Evolutionary conservation across 331 rosid species (phyloP), one percentile per base, ranked within the genome.

Genomic region (Saraca asoca): DNA sequence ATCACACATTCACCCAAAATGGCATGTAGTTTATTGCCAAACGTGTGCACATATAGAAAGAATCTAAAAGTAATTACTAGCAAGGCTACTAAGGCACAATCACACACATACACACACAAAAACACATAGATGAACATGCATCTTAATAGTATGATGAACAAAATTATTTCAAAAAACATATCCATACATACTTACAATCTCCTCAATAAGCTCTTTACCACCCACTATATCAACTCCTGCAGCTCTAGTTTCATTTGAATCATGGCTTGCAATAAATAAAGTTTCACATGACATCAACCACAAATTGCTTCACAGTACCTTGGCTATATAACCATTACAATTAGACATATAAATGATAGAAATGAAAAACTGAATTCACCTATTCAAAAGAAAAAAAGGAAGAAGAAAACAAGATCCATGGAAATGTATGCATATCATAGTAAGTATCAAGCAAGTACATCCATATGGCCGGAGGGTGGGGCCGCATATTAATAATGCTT

Each of bases 161-260:
- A 63, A 71, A 54, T 70, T 66, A 55, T 14, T 50, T 9, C 38
- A 57, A 69, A 51, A 73, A 53, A 78, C 43, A 75, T 83, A 57
- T 20, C 41, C 51, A 73, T 68, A 75, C 78, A 59, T 93, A 90
- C 98, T 85, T 18, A 92, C 96, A 84, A 94, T 81, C 81, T 94
- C 92, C 80, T 83, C 91, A 16, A 94, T 83, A 51, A 94, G 98
- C 68, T 94, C 98, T 72, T 80, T 75, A 33, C 97, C 98, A 13
- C 97, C 98, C 63, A 94, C 98, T 70, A 94, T 85, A 85, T 94
- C 96, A n/a, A 96, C 98, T 73, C 97, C 98, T 31, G 96, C 95
- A 64, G 88, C 96, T 85, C 87, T 88, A 51, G 97, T 97, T 81
- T 94, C 98, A 44, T 94, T 96, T 45, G n/a, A n/a, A n/a, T n/a